These are phyloP conservation scores for Lachancea kluyveri DNA, from an alignment of 805 yeast species.

Conservation along the genomic window DNA sequence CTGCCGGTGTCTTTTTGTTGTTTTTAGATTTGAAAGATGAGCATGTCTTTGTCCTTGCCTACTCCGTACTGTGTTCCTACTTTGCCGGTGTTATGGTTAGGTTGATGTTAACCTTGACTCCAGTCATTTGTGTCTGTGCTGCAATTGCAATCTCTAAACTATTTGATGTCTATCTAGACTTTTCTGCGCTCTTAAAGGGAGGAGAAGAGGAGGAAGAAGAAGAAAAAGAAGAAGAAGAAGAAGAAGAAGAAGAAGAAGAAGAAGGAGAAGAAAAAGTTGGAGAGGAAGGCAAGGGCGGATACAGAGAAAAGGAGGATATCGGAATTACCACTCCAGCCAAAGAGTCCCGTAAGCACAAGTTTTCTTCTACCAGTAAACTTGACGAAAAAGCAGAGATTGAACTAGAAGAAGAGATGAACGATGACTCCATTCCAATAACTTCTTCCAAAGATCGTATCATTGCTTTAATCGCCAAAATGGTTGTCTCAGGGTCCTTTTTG, in stretches of 20 bases:
- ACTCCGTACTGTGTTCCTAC: slow-evolving; percentile 89
- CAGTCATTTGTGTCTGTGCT: slow-evolving; percentile 88
- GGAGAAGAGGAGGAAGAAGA: not conserved
- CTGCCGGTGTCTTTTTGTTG: slow-evolving; percentile 89
- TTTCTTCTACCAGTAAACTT: too few species aligned
- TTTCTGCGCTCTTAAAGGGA: slow-evolving; percentile 31
- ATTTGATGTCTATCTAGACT: slow-evolving; percentile 73
- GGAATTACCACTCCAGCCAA: too few species aligned
- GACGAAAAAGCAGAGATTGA: too few species aligned
- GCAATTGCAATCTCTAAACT: slow-evolving; percentile 84
- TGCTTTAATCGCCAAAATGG: slow-evolving; percentile 46
- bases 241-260: slow-evolving; percentile 1
- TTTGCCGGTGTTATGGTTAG: slow-evolving; percentile 99
- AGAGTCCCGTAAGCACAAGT: too few species aligned
- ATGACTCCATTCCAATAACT: too few species aligned
- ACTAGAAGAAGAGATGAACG: too few species aligned
- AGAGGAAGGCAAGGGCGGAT: too few species aligned
- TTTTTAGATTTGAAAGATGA: slow-evolving; percentile 88
- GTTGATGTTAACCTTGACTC: slow-evolving; percentile 93
- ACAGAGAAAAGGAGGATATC: too few species aligned
- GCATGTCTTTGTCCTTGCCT: slow-evolving; percentile 87
- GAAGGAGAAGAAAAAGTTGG: slow-evolving; percentile 2
- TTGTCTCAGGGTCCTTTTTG: slow-evolving; percentile 62
- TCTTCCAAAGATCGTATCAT: slow-evolving; percentile 16
- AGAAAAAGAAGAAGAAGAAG: slow-evolving; percentile 8